Base-by-base conservation (phyloP, 495 filamentous ascomycete genomes). In the Cercophora newfieldiana region DNA sequence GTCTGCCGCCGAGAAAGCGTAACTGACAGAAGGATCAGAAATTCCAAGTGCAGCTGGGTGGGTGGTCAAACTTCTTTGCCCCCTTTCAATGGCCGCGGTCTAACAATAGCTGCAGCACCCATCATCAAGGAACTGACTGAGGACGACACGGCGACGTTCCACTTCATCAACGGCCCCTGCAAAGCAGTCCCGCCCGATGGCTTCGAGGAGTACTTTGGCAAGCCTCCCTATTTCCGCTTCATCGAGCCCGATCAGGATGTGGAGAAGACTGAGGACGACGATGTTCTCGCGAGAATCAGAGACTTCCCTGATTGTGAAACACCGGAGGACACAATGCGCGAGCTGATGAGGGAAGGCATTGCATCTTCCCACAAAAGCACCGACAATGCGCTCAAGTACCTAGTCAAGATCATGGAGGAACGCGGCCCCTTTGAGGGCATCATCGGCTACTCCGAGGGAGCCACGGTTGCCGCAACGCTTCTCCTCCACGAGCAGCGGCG, bases 361-460 rank as follows among this genome's bases (percentile, higher is more conserved):
- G 78, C 78, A 1, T 75, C 75, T 60, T 79, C 75, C 55, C 78
- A 80, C 19, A 54, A 71, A 29, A 80, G 79, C 64, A 78, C 77
- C 16, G 70, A 76, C 59, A 72, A 78, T 30, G 79, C 80, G 0
- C 72, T 83, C 28, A 76, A 81, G 55, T 80, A 76, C 47, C 71
- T 84, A 14, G 60, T 80, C 33, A 74, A 80, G 24, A 77, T 83
- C 58, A 81, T 85, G 77, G 75, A 83, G 12, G 78, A 84, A 63
- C 75, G 82, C 10, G 82, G 82, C 0, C 81, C 82, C 0, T 85
- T 83, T 49, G 79, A 83, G 48, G 79, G 74, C 54, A 81, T 88
- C 51, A 83, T 88, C 57, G 86, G 86, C 0, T 89, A 87, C 62
- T 88, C 86, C 0, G 87, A 89, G 65, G 88, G 88, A 21, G 87